These are phyloP conservation scores for Ustilago esculenta DNA, from an alignment of 1,284 basidiomycete species.

Conservation along the genomic window DNA sequence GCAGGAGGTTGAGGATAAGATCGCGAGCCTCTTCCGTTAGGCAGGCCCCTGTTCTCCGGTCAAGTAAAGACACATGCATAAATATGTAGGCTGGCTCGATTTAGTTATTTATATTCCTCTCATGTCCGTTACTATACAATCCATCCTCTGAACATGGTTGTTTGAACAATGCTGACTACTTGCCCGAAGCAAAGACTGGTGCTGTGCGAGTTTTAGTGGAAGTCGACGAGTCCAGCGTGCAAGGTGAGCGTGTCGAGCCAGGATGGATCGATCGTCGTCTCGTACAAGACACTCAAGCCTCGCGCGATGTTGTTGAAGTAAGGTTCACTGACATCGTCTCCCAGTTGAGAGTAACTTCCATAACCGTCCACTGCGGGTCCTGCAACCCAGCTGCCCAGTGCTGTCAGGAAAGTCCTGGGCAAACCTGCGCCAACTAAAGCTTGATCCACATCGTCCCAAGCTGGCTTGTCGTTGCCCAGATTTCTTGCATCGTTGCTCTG, in stretches of 20 bases:
- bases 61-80: too few species aligned
- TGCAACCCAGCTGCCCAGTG: conserved; percentile 63
- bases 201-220: conserved; percentile 17
- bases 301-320: conserved; percentile 56
- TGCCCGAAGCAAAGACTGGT: too few species aligned
- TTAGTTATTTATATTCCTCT: conserved; percentile 20
- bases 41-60: too few species aligned
- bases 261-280: conserved; percentile 11
- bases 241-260: conserved; percentile 55
- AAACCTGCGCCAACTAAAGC: conserved; percentile 16
- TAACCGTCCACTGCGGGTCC: conserved; percentile 56
- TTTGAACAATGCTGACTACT: too few species aligned
- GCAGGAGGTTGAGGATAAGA: conserved; percentile 53
- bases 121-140: conserved; percentile 2
- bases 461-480: not conserved
- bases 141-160: too few species aligned
- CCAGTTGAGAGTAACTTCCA: conserved; percentile 49
- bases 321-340: conserved; percentile 56
- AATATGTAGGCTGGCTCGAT: too few species aligned
- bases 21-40: conserved; percentile 49
- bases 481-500: conserved; percentile 22
- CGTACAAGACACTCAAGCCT: conserved; percentile 55
- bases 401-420: conserved; percentile 40
- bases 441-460: conserved; percentile 13
- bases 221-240: conserved; percentile 62